A percentile compares a stretch with the other conserved stretches of the same genome.
Conservation (phyloP, 257 asterid species). For the Paulownia fortunei region DNA sequence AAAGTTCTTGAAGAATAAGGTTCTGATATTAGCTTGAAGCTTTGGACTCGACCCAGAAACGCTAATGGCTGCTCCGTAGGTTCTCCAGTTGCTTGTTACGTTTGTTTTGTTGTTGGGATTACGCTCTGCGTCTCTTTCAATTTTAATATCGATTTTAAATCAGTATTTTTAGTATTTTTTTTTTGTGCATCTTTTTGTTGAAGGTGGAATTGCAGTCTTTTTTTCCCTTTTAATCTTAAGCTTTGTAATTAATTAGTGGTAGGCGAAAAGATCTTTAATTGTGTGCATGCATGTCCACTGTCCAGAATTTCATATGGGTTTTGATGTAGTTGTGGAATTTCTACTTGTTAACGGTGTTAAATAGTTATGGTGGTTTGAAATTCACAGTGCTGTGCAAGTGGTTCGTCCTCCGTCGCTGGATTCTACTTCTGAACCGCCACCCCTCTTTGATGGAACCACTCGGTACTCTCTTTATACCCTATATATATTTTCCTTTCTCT, state of each 20-base stretch:
- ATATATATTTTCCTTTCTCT: background rate
- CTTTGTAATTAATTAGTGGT: background rate
- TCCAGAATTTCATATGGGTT: background rate
- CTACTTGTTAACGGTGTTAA: background rate
- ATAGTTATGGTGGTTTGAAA: slow-evolving; percentile 12
- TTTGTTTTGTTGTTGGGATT: background rate
- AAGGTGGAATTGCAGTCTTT: background rate
- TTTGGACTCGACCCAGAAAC: slow-evolving; percentile 1
- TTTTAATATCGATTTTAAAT: background rate
- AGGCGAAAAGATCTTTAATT: background rate
- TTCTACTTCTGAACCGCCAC: slow-evolving; percentile 67
- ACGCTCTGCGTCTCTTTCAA: background rate
- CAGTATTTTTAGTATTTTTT: background rate
- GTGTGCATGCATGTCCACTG: background rate
- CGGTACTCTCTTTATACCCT: slow-evolving; percentile 43
- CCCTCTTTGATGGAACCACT: slow-evolving; percentile 76
- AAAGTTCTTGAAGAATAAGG: slow-evolving; percentile 15
- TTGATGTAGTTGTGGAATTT: background rate
- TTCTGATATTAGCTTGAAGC: background rate
- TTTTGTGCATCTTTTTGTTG: background rate
- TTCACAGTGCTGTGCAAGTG: slow-evolving; percentile 48
- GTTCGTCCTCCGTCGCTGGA: slow-evolving; percentile 60
- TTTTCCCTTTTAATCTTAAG: background rate
- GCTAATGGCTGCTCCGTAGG: slow-evolving; percentile 59
- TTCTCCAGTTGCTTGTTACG: background rate